Percentiles rank a stretch among this genome's conserved stretches.
Evolutionary conservation across 2,329 filamentous ascomycete genomes (phyloP).

Genomic region (Ceratocystis lukuohia): DNA sequence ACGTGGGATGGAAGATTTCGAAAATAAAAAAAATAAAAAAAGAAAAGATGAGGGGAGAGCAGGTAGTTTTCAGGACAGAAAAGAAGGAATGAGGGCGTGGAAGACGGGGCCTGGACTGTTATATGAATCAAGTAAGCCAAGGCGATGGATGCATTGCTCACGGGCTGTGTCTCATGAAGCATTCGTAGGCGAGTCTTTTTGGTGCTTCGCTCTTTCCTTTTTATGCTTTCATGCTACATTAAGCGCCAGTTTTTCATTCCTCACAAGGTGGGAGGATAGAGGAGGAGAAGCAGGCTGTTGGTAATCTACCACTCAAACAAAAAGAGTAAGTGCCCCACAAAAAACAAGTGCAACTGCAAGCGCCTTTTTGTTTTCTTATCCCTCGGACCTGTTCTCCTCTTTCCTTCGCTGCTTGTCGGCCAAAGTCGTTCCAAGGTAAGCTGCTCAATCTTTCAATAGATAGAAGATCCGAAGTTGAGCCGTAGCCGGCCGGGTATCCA

Average conservation of each 20-base stretch:
- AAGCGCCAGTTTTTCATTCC: not conserved
- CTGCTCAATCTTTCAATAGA: not conserved
- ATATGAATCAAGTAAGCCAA: no score
- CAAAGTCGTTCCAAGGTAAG: not conserved
- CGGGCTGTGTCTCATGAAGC: no score
- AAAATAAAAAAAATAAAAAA: not conserved
- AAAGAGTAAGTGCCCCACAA: not conserved
- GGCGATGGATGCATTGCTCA: no score
- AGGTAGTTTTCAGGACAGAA: not conserved
- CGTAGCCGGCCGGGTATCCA: not conserved
- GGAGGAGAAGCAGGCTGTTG: not conserved
- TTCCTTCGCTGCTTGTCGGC: not conserved
- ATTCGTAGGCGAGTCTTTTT: not conserved
- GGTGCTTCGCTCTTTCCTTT: not conserved
- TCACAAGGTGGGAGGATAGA: not conserved
- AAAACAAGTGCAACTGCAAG: constrained; percentile 2
- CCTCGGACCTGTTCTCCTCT: not conserved
- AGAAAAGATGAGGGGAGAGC: not conserved
- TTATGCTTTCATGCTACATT: not conserved
- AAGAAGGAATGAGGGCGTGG: not conserved
- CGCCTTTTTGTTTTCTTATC: constrained; percentile 4
- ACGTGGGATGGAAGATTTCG: not conserved
- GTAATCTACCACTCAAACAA: not conserved
- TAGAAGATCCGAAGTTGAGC: constrained; percentile 1
- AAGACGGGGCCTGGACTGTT: not conserved